A percentile compares a stretch with the other conserved stretches of the same genome.
phyloP scores from a whole-genome alignment of 2,329 filamentous ascomycete genomes.

The Trichoderma sp. region DNA sequence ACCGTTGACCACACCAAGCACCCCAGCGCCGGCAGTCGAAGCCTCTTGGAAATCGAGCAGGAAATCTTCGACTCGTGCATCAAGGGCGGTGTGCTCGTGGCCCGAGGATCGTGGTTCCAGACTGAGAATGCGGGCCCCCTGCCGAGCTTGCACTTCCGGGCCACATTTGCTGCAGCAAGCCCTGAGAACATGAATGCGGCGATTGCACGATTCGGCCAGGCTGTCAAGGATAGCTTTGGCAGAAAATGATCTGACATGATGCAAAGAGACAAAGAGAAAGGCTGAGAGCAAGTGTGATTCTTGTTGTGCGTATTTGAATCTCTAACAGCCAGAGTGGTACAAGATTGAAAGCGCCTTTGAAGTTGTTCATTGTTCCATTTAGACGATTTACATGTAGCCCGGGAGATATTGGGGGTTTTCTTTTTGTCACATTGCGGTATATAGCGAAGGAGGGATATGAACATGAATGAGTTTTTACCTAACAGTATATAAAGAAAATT shows the following conservation, averaged over 20 bases:
- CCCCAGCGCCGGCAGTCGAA: conserved; percentile 58
- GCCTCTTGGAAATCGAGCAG: conserved; percentile 74
- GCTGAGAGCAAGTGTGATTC: neutral
- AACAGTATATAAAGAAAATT: neutral
- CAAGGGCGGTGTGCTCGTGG: conserved; percentile 76
- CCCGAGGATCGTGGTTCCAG: conserved; percentile 88
- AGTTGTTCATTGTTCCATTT: neutral
- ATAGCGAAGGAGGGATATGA: neutral
- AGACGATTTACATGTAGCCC: neutral
- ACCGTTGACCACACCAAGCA: conserved; percentile 68
- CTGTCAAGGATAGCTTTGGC: conserved; percentile 64
- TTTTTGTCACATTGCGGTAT: neutral
- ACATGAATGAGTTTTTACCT: neutral
- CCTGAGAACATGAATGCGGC: conserved; percentile 71
- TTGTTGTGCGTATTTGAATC: neutral
- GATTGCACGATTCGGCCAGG: conserved; percentile 74
- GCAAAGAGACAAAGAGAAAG: neutral
- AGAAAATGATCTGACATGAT: conserved; percentile 35
- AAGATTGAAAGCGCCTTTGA: neutral
- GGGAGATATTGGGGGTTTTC: neutral
- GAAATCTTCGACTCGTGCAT: conserved; percentile 81
- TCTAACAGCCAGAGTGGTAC: neutral
- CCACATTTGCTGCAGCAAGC: conserved; percentile 84
- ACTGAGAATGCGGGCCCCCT: conserved; percentile 67
- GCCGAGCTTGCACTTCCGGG: conserved; percentile 79